Conservation (phyloP, 1,284 basidiomycete species). For the Fomitiporia mediterranea region DNA sequence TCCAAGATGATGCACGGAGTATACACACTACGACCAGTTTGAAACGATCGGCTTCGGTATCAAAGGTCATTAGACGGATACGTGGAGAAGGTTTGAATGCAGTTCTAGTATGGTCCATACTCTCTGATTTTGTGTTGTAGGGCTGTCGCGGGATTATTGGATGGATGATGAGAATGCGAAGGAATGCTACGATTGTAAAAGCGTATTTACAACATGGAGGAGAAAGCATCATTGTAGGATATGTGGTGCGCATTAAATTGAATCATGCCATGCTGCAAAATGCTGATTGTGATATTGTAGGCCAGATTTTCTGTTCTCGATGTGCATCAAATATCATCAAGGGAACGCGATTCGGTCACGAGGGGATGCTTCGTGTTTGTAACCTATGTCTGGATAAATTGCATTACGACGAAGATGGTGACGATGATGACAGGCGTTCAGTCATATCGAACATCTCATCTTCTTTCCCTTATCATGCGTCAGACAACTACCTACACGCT, state of each 20-base stretch:
- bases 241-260: slow-evolving; percentile 55
- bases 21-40: slow-evolving; percentile 67
- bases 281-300: slow-evolving; percentile 36
- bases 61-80: slow-evolving; percentile 83
- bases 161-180: slow-evolving; percentile 97
- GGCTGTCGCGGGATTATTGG: slow-evolving; percentile 87
- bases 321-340: slow-evolving; percentile 98
- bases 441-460: slow-evolving; percentile 63
- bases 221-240: slow-evolving; percentile 94
- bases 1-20: slow-evolving; percentile 77
- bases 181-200: slow-evolving; percentile 93
- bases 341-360: slow-evolving; percentile 88
- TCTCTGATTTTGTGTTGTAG: slow-evolving; percentile 34
- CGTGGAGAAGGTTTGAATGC: slow-evolving; percentile 71
- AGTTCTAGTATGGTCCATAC: slow-evolving; percentile 1
- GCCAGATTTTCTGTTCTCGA: slow-evolving; percentile 87
- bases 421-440: slow-evolving; percentile 79
- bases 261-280: slow-evolving; percentile 13
- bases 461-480: slow-evolving; percentile 55
- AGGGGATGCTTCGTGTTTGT: slow-evolving; percentile 90
- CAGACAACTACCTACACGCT: slow-evolving; percentile 41
- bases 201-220: slow-evolving; percentile 87
- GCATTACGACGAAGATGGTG: slow-evolving; percentile 64
- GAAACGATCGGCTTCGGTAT: slow-evolving; percentile 75
- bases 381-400: slow-evolving; percentile 92